A percentile compares a stretch with the other conserved stretches of the same genome.
These are phyloP conservation scores for Zostera marina DNA, from an alignment of 116 monocot genomes.

Conservation along the genomic window DNA sequence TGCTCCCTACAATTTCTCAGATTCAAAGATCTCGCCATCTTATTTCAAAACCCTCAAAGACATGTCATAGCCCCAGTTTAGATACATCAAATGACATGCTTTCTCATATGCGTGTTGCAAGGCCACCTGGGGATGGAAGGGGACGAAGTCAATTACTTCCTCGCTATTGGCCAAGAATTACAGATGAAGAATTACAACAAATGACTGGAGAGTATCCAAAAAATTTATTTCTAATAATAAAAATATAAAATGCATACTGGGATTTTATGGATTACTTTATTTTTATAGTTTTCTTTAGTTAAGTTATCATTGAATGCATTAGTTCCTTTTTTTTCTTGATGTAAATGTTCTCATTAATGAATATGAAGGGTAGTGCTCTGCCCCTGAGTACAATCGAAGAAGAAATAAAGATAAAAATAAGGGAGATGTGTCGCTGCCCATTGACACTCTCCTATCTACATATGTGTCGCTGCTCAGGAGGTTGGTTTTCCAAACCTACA, in stretches of 20 bases:
- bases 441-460: too few relatives aligned
- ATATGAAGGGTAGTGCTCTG: too few relatives aligned
- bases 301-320: too few relatives aligned
- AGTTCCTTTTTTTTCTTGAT: background rate
- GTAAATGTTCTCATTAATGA: too few relatives aligned
- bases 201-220: conserved; percentile 92
- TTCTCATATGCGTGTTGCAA: conserved; percentile 58
- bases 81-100: conserved; percentile 46
- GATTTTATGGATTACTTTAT: background rate
- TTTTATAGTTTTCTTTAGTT: background rate
- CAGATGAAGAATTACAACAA: conserved; percentile 79
- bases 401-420: too few relatives aligned
- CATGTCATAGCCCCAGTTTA: conserved; percentile 9
- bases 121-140: conserved; percentile 71
- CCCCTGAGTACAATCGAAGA: too few relatives aligned
- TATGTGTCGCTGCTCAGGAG: too few relatives aligned
- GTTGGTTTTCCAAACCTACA: too few relatives aligned
- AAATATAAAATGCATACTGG: background rate
- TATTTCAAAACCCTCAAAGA: conserved; percentile 38
- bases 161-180: conserved; percentile 90
- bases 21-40: conserved; percentile 37
- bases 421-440: too few relatives aligned
- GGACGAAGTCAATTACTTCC: conserved; percentile 69
- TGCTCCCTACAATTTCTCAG: conserved; percentile 26
- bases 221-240: background rate